These are phyloP conservation scores for Phyllosticta citribraziliensis DNA, from an alignment of 2,329 filamentous ascomycete genomes.

Conservation along the genomic window DNA sequence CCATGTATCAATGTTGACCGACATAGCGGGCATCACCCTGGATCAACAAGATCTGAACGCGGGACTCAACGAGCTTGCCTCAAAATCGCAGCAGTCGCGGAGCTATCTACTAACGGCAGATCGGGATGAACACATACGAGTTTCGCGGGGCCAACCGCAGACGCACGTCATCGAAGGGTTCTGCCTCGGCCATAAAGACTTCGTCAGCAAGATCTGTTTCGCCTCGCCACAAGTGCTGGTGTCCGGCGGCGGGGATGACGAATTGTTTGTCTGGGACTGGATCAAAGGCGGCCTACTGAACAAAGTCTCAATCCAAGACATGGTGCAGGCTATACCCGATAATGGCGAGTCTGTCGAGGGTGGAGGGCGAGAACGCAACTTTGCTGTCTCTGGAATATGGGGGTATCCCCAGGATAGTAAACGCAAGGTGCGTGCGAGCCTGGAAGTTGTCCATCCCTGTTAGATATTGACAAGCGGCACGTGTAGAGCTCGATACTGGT, in stretches of 20 bases:
- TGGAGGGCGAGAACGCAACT: slow-evolving; percentile 19
- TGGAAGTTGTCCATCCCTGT: neutral
- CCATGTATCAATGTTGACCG: slow-evolving; percentile 90
- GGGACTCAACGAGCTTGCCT: neutral
- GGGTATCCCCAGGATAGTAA: slow-evolving; percentile 17
- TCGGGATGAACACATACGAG: slow-evolving; percentile 74
- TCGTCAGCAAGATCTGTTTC: slow-evolving; percentile 68
- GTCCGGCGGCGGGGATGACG: slow-evolving; percentile 77
- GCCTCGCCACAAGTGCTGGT: slow-evolving; percentile 57
- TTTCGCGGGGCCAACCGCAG: slow-evolving; percentile 73
- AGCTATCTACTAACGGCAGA: slow-evolving; percentile 58
- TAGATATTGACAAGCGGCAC: slow-evolving; percentile 7
- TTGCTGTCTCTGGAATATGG: slow-evolving; percentile 46
- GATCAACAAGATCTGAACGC: slow-evolving; percentile 30
- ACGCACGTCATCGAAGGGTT: slow-evolving; percentile 80
- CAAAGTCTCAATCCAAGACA: slow-evolving; percentile 36
- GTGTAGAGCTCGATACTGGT: slow-evolving; percentile 24
- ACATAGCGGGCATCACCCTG: slow-evolving; percentile 49
- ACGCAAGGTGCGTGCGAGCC: slow-evolving; percentile 33
- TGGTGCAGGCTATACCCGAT: slow-evolving; percentile 1
- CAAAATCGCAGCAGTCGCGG: slow-evolving; percentile 22
- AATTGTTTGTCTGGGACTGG: slow-evolving; percentile 81
- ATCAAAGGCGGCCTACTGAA: slow-evolving; percentile 43
- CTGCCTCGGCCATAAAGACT: slow-evolving; percentile 80
- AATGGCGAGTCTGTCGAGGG: neutral